Percentiles rank a stretch among this genome's conserved stretches.
Evolutionary conservation across 192 early-diverging fungal genomes (phyloP).

Genomic region (Jimgerdemannia lactiflua): DNA sequence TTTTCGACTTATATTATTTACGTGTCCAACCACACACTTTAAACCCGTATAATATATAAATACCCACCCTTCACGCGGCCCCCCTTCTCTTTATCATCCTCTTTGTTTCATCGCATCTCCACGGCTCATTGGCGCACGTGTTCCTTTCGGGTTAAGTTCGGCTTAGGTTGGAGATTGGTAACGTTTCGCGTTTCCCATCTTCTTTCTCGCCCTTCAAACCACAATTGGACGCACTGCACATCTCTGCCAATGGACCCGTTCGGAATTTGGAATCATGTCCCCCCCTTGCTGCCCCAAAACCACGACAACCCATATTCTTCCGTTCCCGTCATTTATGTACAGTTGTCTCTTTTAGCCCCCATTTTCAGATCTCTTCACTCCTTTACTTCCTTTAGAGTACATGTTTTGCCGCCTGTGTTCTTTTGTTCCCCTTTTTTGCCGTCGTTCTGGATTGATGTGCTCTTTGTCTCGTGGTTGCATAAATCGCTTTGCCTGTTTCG

Average conservation of each 20-base stretch:
- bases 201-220: neutral
- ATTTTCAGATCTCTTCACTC: neutral
- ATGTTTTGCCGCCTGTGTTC: neutral
- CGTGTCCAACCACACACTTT: neutral
- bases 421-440: too few relatives aligned
- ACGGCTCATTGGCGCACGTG: too few relatives aligned
- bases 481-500: too few relatives aligned
- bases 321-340: neutral
- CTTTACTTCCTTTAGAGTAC: neutral
- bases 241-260: neutral
- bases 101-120: neutral
- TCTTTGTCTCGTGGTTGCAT: too few relatives aligned
- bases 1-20: neutral
- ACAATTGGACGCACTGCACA: neutral
- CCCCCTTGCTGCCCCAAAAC: neutral
- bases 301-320: neutral
- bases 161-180: too few relatives aligned
- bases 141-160: too few relatives aligned
- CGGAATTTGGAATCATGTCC: neutral
- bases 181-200: neutral
- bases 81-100: neutral
- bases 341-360: neutral
- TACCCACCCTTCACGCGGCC: neutral
- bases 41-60: slow-evolving; percentile 1
- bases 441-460: too few relatives aligned